phyloP scores from a whole-genome alignment of 306 rosid species.

The Rosa rugosa region DNA sequence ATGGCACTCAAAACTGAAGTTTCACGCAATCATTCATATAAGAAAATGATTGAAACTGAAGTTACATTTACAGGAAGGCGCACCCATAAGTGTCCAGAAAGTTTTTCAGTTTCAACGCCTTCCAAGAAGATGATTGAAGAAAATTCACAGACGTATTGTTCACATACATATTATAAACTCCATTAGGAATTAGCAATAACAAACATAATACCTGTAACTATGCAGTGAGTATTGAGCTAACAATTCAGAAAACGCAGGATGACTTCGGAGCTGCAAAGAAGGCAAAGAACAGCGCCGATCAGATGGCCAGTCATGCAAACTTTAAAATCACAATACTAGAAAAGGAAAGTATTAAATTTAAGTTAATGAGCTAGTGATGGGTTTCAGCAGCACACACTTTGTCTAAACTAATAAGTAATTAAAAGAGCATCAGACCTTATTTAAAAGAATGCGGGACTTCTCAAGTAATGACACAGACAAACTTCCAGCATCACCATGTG shows the following conservation, averaged over 20 bases:
- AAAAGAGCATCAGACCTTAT: constrained; percentile 50
- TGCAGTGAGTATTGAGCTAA: constrained; percentile 66
- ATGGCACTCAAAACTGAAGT: not conserved
- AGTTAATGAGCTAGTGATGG: not conserved
- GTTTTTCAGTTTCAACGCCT: not conserved
- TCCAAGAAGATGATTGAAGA: not conserved
- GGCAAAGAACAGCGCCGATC: not conserved
- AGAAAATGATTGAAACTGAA: not conserved
- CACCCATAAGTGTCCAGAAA: not conserved
- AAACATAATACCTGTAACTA: constrained; percentile 70
- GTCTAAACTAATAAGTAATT: not conserved
- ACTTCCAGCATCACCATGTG: constrained; percentile 61
- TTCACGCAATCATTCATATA: not conserved
- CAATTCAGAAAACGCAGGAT: constrained; percentile 82
- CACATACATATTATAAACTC: not conserved
- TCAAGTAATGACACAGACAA: constrained; percentile 69
- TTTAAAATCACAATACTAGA: not conserved
- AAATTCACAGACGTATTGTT: not conserved
- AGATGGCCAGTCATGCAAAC: not conserved
- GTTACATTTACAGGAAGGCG: not conserved
- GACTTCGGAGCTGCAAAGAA: constrained; percentile 63
- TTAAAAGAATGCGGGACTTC: constrained; percentile 54
- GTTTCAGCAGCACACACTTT: not conserved
- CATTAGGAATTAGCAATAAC: not conserved
- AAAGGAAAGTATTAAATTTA: not conserved